Evolutionary conservation across 2,329 filamentous ascomycete species (phyloP).

Genomic region (Apiospora rasikravindrae): DNA sequence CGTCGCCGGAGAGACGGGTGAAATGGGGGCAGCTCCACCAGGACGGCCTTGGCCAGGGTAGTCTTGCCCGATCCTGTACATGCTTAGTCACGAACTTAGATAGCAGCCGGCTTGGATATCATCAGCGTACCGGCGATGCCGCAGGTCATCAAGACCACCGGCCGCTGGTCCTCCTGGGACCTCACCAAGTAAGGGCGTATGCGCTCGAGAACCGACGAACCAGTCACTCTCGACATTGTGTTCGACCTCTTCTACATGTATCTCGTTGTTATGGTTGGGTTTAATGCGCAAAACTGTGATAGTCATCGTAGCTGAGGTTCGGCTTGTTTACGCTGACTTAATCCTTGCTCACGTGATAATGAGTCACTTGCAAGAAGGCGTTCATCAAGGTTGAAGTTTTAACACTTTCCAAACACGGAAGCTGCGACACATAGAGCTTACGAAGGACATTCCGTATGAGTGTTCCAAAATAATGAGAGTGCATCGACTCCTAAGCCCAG

Average conservation of each 20-base stretch:
- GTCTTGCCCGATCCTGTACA: slow-evolving; percentile 37
- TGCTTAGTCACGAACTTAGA: not conserved
- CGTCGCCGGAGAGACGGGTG: slow-evolving; percentile 35
- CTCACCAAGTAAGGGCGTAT: slow-evolving; percentile 2
- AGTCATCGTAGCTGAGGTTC: not conserved
- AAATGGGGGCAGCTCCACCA: slow-evolving; percentile 30
- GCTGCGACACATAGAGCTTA: no score
- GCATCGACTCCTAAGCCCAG: no score
- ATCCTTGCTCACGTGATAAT: slow-evolving; percentile 1
- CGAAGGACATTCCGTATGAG: no score
- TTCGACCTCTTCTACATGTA: not conserved
- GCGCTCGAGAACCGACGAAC: not conserved
- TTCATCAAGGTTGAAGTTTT: not conserved
- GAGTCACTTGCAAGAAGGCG: not conserved
- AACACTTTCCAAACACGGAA: no score
- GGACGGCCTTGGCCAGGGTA: slow-evolving; percentile 35
- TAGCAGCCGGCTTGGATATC: not conserved
- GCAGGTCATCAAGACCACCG: slow-evolving; percentile 39
- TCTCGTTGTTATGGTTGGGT: not conserved
- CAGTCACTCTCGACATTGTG: not conserved
- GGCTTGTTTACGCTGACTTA: not conserved
- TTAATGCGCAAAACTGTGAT: not conserved
- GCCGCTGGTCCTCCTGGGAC: slow-evolving; percentile 26
- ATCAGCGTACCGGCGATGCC: slow-evolving; percentile 34
- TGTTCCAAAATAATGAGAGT: no score